These are phyloP conservation scores for Amylocarpus encephaloides DNA, from an alignment of 2,329 filamentous ascomycete genomes.

Conservation along the genomic window DNA sequence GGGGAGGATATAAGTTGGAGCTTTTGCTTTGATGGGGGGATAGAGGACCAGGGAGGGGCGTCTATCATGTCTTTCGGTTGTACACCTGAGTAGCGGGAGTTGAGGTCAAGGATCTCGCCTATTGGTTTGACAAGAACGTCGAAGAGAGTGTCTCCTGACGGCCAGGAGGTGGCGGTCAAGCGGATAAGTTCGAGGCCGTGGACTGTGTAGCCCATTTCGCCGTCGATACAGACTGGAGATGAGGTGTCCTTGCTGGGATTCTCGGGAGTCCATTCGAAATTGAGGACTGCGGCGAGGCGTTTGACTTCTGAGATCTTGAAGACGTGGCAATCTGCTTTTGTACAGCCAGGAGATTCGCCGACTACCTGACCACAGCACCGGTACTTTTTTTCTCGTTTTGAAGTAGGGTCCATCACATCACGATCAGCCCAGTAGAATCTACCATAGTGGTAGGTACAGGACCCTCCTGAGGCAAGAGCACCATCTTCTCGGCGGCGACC, in stretches of 20 bases:
- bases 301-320: constrained; percentile 77
- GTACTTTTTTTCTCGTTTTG: constrained; percentile 56
- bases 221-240: constrained; percentile 80
- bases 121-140: constrained; percentile 81
- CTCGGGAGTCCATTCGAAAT: constrained; percentile 71
- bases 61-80: constrained; percentile 67
- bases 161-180: constrained; percentile 85
- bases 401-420: constrained; percentile 47
- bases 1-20: constrained; percentile 74
- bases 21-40: constrained; percentile 31
- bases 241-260: constrained; percentile 47
- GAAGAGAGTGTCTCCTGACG: constrained; percentile 63
- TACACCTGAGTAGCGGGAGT: constrained; percentile 87
- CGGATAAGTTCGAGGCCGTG: constrained; percentile 84
- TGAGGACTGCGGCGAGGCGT: constrained; percentile 69
- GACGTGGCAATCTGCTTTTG: constrained; percentile 66
- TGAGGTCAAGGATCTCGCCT: constrained; percentile 82
- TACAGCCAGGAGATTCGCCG: constrained; percentile 71
- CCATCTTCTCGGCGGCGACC: constrained; percentile 73
- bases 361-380: constrained; percentile 72
- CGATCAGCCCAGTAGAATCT: constrained; percentile 52
- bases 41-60: constrained; percentile 50
- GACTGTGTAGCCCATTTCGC: constrained; percentile 95
- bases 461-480: constrained; percentile 67
- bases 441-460: constrained; percentile 76